phyloP scores from a whole-genome alignment of 2,329 filamentous ascomycete genomes.

The Pestalotiopsis sp. region DNA sequence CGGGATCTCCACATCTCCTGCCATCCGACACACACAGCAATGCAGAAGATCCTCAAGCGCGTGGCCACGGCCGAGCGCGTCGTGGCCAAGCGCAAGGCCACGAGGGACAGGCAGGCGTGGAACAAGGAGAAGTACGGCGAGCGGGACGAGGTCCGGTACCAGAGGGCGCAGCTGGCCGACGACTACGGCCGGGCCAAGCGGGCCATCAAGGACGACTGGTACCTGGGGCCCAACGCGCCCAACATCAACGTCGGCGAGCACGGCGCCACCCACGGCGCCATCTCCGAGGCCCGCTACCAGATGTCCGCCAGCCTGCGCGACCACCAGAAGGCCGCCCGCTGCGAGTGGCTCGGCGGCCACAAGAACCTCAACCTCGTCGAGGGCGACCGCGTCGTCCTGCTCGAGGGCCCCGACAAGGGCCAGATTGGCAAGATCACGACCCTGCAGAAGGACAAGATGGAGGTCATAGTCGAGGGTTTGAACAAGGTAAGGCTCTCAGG shows the following conservation, averaged over 20 bases:
- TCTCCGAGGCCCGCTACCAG: conserved; percentile 40
- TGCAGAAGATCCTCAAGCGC: conserved; percentile 37
- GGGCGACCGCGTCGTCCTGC: conserved; percentile 81
- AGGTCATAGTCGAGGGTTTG: conserved; percentile 62
- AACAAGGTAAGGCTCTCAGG: conserved; percentile 62
- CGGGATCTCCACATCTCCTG: background rate
- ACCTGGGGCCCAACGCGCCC: conserved; percentile 76
- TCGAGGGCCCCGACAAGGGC: conserved; percentile 78
- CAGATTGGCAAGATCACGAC: conserved; percentile 75
- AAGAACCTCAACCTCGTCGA: conserved; percentile 63
- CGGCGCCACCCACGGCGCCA: conserved; percentile 61
- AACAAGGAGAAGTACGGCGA: conserved; percentile 26
- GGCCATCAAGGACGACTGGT: conserved; percentile 74
- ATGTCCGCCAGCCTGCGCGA: conserved; percentile 31
- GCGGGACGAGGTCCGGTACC: conserved; percentile 23
- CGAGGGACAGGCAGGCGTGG: conserved; percentile 24
- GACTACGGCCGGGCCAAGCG: conserved; percentile 50
- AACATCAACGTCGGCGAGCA: conserved; percentile 68
- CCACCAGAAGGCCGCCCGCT: conserved; percentile 44
- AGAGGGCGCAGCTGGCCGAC: conserved; percentile 29
- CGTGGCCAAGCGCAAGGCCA: conserved; percentile 31
- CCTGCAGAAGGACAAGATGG: conserved; percentile 57
- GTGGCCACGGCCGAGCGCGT: conserved; percentile 40
- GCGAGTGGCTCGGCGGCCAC: conserved; percentile 57
- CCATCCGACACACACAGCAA: conserved; percentile 10